Evolutionary conservation across 169 alveolate genomes (phyloP).

Genomic region (Plasmodium gaboni): DNA sequence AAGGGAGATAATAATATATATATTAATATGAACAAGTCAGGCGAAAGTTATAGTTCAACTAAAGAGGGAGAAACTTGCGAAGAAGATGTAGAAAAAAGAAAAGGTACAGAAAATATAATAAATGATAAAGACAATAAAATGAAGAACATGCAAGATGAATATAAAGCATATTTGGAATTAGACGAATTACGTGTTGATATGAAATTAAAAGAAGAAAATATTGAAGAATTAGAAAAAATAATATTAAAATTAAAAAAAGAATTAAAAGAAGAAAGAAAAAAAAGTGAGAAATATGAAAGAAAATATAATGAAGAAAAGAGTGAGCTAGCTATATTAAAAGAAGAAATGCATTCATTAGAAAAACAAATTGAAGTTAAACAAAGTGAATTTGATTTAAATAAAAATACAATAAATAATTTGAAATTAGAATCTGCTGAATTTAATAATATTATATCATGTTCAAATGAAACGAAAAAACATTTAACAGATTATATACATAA

Average conservation of each 20-base stretch:
- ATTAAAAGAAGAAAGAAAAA: conserved; percentile 49
- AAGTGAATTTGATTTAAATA: conserved; percentile 41
- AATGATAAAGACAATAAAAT: not conserved
- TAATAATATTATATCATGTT: conserved; percentile 49
- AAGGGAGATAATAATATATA: not conserved
- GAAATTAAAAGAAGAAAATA: conserved; percentile 12
- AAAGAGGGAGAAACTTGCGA: not conserved
- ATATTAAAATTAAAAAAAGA: conserved; percentile 24
- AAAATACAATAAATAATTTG: conserved; percentile 54
- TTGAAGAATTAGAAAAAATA: conserved; percentile 10
- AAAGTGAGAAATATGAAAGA: conserved; percentile 60
- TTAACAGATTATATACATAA: conserved; percentile 70
- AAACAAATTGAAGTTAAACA: conserved; percentile 29
- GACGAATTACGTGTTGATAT: not conserved
- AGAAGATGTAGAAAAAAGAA: not conserved
- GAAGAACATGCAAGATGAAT: not conserved
- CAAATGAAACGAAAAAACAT: conserved; percentile 73
- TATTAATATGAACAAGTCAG: not conserved
- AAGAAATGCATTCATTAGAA: conserved; percentile 49
- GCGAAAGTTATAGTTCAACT: not conserved
- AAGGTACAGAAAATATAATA: not conserved
- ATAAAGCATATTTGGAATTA: not conserved
- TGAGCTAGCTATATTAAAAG: conserved; percentile 53
- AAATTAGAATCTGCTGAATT: conserved; percentile 74
- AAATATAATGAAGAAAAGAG: conserved; percentile 61